Percentiles rank a stretch among this genome's conserved stretches.
phyloP scores from a whole-genome alignment of 148 eudicot genomes.

The Cornus suecica region DNA sequence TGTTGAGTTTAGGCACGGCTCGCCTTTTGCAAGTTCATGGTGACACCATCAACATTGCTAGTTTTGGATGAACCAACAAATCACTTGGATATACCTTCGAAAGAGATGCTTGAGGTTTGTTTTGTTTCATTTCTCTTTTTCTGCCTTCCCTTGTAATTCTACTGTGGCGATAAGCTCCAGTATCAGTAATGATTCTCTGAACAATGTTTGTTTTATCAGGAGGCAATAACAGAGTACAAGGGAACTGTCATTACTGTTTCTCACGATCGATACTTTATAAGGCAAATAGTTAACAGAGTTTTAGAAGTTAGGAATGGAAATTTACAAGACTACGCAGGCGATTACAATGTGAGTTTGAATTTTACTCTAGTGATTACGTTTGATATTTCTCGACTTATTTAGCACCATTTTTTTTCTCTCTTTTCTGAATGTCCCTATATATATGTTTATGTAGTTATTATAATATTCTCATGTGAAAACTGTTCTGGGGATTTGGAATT shows the following conservation, averaged over 20 bases:
- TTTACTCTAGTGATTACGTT: background rate
- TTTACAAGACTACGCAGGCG: slow-evolving; percentile 78
- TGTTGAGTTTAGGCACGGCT: slow-evolving; percentile 63
- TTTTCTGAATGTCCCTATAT: background rate
- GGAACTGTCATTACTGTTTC: slow-evolving; percentile 95
- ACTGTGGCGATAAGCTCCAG: background rate
- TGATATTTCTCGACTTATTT: background rate
- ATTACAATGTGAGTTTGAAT: slow-evolving; percentile 72
- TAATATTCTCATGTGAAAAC: background rate
- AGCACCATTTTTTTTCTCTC: background rate
- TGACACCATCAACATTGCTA: slow-evolving; percentile 85
- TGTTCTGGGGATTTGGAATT: background rate
- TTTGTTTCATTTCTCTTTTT: background rate
- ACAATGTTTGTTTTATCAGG: slow-evolving; percentile 33
- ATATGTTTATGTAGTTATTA: background rate
- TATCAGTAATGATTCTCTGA: background rate
- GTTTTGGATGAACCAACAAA: slow-evolving; percentile 96
- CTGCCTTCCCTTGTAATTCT: background rate
- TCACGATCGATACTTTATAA: slow-evolving; percentile 91
- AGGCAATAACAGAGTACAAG: slow-evolving; percentile 84
- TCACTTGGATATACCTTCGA: slow-evolving; percentile 95
- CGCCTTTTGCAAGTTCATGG: slow-evolving; percentile 98
- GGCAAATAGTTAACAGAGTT: slow-evolving; percentile 90
- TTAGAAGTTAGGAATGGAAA: slow-evolving; percentile 83
- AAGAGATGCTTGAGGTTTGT: slow-evolving; percentile 98